phyloP scores from a whole-genome alignment of 495 filamentous ascomycete genomes.

The Aeminium ludgeri region DNA sequence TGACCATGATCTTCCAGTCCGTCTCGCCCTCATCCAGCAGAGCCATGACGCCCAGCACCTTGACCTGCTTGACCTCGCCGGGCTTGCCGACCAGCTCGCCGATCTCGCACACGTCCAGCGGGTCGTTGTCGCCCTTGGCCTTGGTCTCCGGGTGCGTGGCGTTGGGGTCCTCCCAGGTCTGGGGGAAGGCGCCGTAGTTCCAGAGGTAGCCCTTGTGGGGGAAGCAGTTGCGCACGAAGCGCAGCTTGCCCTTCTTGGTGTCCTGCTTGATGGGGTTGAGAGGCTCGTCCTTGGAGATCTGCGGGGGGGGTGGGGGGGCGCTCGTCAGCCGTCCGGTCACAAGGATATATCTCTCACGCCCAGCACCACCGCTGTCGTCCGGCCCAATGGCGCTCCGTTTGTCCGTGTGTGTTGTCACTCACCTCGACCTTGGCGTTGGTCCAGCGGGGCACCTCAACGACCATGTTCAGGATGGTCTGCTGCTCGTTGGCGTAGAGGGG shows the following conservation, averaged over 20 bases:
- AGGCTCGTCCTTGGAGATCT: constrained; percentile 95
- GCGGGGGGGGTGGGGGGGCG: no score
- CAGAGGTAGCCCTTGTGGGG: constrained; percentile 99
- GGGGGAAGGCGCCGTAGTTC: constrained; percentile 99
- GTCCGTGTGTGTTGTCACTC: constrained; percentile 16
- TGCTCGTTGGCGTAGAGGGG: constrained; percentile 91
- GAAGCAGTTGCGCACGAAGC: constrained; percentile 99
- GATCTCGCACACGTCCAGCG: constrained; percentile 98
- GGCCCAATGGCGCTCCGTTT: not conserved
- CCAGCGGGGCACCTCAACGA: constrained; percentile 98
- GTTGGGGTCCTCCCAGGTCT: constrained; percentile 99
- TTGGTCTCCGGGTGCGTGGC: constrained; percentile 93
- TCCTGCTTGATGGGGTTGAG: constrained; percentile 96
- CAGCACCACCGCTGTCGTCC: no score
- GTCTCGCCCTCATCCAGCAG: constrained; percentile 99
- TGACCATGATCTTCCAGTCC: constrained; percentile 99
- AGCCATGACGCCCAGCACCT: constrained; percentile 98
- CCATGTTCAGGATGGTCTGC: constrained; percentile 93
- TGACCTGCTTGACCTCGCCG: constrained; percentile 98
- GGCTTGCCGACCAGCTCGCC: constrained; percentile 90
- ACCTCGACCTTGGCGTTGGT: constrained; percentile 99
- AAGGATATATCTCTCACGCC: no score
- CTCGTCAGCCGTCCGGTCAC: no score
- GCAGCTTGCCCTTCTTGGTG: constrained; percentile 80
- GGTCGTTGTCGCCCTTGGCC: constrained; percentile 99